Evolutionary conservation across 2,329 filamentous ascomycete species (phyloP).

Genomic region (Aspergillus texensis): DNA sequence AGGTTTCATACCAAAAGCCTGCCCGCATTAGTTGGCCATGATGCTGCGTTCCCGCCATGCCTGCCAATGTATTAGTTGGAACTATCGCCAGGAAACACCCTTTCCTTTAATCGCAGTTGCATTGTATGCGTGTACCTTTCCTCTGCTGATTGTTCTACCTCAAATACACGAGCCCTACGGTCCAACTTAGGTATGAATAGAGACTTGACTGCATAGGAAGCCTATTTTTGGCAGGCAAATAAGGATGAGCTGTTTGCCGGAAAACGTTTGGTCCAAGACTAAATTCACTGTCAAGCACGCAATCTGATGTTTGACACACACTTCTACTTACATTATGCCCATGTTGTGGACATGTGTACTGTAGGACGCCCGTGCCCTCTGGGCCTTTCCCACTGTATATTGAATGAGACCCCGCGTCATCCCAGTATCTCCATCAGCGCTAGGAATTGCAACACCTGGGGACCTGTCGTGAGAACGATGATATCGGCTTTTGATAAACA

Average conservation of each 20-base stretch:
- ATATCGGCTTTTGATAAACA: no score
- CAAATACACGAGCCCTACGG: conserved; percentile 27
- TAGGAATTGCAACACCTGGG: no score
- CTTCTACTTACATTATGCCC: conserved; percentile 12
- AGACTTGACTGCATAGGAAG: conserved; percentile 31
- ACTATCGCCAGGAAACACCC: conserved; percentile 39
- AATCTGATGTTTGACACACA: neutral
- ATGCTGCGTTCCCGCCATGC: conserved; percentile 42
- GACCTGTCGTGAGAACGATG: no score
- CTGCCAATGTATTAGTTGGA: conserved; percentile 49
- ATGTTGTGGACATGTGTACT: conserved; percentile 29
- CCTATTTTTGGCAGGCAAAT: conserved; percentile 34
- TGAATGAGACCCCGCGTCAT: no score
- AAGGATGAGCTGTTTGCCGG: conserved; percentile 36
- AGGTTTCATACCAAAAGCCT: conserved; percentile 7
- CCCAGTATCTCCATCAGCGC: no score
- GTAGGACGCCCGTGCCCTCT: conserved; percentile 32
- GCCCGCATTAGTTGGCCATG: conserved; percentile 35
- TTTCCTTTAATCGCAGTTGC: conserved; percentile 29
- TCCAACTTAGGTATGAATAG: conserved; percentile 39
- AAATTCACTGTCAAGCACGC: neutral
- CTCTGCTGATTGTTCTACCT: conserved; percentile 24
- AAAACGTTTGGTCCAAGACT: conserved; percentile 30
- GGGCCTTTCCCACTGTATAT: no score
- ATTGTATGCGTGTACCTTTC: conserved; percentile 31